These are phyloP conservation scores for Ulvella scutata DNA, from an alignment of 139 green algal genomes.

Conservation along the genomic window DNA sequence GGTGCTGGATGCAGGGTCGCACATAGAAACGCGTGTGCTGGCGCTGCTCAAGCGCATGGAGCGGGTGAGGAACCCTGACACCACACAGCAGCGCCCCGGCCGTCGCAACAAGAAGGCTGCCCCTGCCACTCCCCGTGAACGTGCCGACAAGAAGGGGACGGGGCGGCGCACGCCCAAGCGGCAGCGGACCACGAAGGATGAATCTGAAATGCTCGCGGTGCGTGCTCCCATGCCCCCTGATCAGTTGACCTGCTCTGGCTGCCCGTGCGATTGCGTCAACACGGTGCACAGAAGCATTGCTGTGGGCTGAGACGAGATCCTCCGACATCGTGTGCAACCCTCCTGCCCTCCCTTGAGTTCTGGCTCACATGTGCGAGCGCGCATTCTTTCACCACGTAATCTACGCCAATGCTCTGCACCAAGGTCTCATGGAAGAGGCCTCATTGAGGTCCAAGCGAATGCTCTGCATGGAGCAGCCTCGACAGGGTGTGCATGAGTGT, in stretches of 20 bases:
- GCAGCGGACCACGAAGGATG: neutral
- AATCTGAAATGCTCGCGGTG: neutral
- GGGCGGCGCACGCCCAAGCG: neutral
- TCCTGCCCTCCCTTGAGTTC: neutral
- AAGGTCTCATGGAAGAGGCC: neutral
- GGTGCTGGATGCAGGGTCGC: constrained; percentile 30
- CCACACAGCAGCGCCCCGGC: neutral
- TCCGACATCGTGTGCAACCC: too few species aligned
- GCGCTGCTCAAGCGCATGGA: constrained; percentile 36
- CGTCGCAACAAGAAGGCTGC: neutral
- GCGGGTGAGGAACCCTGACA: constrained; percentile 39
- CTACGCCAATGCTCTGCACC: neutral
- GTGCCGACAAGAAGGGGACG: neutral
- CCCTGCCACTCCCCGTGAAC: neutral
- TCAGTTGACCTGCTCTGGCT: too few species aligned
- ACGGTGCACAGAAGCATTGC: too few species aligned
- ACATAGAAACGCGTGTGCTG: constrained; percentile 71
- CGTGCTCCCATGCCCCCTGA: neutral
- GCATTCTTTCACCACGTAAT: neutral
- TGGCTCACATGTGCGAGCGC: neutral
- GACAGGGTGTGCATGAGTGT: neutral
- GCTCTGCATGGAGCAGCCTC: neutral
- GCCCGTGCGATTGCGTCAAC: too few species aligned
- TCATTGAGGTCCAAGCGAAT: neutral
- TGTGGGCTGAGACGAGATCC: too few species aligned